A percentile compares a stretch with the other conserved stretches of the same genome.
Conservation (phyloP, 352 stramenopile genomes). For the Phytopythium ostracodes region DNA sequence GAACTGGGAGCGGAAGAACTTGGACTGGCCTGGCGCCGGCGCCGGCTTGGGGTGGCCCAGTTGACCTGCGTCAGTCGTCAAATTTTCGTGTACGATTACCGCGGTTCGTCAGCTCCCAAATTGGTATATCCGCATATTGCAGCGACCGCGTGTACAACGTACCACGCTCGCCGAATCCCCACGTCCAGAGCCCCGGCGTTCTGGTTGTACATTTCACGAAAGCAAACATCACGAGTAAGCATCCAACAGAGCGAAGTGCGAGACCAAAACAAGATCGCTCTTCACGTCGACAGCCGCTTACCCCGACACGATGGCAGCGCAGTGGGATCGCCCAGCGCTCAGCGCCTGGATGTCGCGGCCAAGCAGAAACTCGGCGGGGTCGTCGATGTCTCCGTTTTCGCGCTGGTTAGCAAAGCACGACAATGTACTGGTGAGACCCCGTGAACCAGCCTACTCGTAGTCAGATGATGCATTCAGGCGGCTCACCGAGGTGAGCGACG, state of each 20-base stretch:
- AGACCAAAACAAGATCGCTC: too few relatives aligned
- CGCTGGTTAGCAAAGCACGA: conserved; percentile 16
- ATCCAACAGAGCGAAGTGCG: not conserved
- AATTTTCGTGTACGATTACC: too few relatives aligned
- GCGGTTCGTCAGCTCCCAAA: not conserved
- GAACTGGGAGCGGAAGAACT: conserved; percentile 80
- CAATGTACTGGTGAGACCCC: not conserved
- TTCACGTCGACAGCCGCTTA: conserved; percentile 13
- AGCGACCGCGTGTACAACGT: not conserved
- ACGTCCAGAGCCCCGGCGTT: conserved; percentile 68
- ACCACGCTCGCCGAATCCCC: conserved; percentile 58
- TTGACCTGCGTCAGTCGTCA: conserved; percentile 29
- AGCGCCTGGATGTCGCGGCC: conserved; percentile 64
- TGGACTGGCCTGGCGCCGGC: conserved; percentile 46
- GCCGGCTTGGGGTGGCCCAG: conserved; percentile 60
- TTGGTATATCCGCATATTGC: conserved; percentile 9
- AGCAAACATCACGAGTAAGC: not conserved
- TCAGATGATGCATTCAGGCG: not conserved
- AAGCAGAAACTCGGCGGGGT: conserved; percentile 66
- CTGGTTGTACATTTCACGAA: conserved; percentile 15
- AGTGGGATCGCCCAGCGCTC: conserved; percentile 57
- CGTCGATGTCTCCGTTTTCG: conserved; percentile 53
- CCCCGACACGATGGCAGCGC: conserved; percentile 42
- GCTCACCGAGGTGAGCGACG: conserved; percentile 50
- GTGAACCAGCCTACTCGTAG: too few relatives aligned